phyloP scores from a whole-genome alignment of 768 basidiomycete genomes.

The Leccinum subgranulosum region DNA sequence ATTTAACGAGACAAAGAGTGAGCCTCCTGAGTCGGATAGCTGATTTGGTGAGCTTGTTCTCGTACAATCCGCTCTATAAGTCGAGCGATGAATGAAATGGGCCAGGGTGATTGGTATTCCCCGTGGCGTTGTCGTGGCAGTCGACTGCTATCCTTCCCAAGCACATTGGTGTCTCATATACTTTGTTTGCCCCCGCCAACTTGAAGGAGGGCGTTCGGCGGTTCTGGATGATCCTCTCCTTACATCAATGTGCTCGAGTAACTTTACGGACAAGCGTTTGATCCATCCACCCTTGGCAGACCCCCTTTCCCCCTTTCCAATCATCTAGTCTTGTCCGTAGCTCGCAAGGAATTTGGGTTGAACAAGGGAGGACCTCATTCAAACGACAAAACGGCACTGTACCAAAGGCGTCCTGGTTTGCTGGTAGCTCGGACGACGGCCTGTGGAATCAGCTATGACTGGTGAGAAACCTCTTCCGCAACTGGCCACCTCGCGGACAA shows the following conservation, averaged over 20 bases:
- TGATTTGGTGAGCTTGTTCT: background rate
- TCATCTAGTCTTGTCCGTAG: background rate
- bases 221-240: background rate
- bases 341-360: background rate
- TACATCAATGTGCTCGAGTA: background rate
- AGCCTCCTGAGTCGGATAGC: background rate
- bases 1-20: slow-evolving; percentile 14
- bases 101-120: background rate
- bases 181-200: background rate
- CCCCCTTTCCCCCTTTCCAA: background rate
- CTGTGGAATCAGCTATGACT: background rate
- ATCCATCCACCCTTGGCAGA: background rate
- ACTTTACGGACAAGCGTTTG: background rate
- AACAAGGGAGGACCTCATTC: background rate
- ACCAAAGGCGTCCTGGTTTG: background rate
- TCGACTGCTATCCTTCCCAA: background rate
- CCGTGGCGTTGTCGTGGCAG: background rate
- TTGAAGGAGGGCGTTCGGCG: background rate
- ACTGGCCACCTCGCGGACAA: background rate
- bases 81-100: background rate
- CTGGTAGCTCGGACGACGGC: background rate
- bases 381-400: background rate
- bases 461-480: background rate
- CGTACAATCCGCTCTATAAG: background rate
- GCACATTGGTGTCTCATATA: background rate